A percentile compares a stretch with the other conserved stretches of the same genome.
Evolutionary conservation across 1,139 yeast genomes (phyloP).

Genomic region (Yamadazyma trypodendri): DNA sequence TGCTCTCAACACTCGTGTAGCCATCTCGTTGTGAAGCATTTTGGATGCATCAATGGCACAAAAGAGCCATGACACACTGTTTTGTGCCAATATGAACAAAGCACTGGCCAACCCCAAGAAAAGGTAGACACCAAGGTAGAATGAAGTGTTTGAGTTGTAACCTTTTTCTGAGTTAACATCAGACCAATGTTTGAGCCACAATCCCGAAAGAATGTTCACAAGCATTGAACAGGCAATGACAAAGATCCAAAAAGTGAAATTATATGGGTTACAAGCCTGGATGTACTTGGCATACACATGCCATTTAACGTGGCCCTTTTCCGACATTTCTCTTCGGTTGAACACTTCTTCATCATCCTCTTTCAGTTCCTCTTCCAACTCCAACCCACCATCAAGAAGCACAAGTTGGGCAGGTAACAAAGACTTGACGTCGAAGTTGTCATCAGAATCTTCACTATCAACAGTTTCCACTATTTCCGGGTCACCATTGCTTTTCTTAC

Average conservation of each 20-base stretch:
- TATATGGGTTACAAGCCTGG: conserved; percentile 31
- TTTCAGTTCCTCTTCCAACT: conserved; percentile 5
- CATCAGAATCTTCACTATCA: conserved; percentile 2
- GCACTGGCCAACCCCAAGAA: conserved; percentile 28
- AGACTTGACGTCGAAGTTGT: conserved; percentile 1
- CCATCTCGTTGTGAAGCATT: conserved; percentile 37
- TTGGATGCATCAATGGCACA: conserved; percentile 31
- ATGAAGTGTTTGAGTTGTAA: conserved; percentile 21
- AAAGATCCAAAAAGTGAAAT: conserved; percentile 24
- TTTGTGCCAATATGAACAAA: conserved; percentile 26
- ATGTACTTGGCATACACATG: conserved; percentile 30
- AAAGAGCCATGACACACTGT: conserved; percentile 31
- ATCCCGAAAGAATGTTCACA: conserved; percentile 25
- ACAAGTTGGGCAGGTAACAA: neutral
- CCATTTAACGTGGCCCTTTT: conserved; percentile 33
- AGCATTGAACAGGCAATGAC: conserved; percentile 21
- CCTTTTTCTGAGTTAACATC: conserved; percentile 28
- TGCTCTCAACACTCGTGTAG: conserved; percentile 31
- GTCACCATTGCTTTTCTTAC: conserved; percentile 15
- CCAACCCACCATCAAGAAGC: conserved; percentile 5
- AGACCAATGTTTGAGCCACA: conserved; percentile 37
- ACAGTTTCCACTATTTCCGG: conserved; percentile 9
- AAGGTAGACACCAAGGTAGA: conserved; percentile 26
- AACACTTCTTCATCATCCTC: conserved; percentile 7
- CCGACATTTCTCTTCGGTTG: conserved; percentile 22